Percentiles rank a stretch among this genome's conserved stretches.
phyloP scores from a whole-genome alignment of 139 green algal genomes.

The Deuterostichococcus epilithicus region DNA sequence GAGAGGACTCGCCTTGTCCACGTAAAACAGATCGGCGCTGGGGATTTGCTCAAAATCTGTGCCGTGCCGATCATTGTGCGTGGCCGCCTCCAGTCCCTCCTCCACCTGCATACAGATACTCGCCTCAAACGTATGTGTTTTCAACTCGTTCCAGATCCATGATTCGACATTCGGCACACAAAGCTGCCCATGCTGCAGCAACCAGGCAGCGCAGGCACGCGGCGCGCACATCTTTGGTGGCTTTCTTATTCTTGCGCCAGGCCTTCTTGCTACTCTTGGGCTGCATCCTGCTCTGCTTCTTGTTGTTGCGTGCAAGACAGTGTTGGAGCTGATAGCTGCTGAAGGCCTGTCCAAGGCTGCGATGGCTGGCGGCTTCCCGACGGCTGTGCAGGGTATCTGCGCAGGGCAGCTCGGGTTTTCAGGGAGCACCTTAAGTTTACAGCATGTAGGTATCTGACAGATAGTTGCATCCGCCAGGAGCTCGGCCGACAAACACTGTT shows the following conservation, averaged over 20 bases:
- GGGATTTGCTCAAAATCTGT: slow-evolving; percentile 45
- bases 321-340: slow-evolving; percentile 1
- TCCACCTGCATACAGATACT: slow-evolving; percentile 44
- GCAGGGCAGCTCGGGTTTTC: no score
- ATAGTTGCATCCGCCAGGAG: no score
- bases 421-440: no score
- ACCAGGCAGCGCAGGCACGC: no score
- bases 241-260: slow-evolving; percentile 60
- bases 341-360: neutral
- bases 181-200: no score
- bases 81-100: slow-evolving; percentile 41
- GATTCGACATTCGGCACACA: no score
- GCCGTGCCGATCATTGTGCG: slow-evolving; percentile 45
- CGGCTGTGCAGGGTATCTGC: no score
- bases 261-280: slow-evolving; percentile 56
- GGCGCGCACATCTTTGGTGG: slow-evolving; percentile 18
- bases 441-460: no score
- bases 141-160: no score
- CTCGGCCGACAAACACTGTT: no score
- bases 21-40: slow-evolving; percentile 69
- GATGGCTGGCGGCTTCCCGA: no score
- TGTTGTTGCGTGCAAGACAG: neutral
- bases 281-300: neutral
- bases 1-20: slow-evolving; percentile 59
- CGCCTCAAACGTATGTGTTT: no score